Conservation (phyloP, 2,329 filamentous ascomycete genomes). For the Trichoderma gracile region DNA sequence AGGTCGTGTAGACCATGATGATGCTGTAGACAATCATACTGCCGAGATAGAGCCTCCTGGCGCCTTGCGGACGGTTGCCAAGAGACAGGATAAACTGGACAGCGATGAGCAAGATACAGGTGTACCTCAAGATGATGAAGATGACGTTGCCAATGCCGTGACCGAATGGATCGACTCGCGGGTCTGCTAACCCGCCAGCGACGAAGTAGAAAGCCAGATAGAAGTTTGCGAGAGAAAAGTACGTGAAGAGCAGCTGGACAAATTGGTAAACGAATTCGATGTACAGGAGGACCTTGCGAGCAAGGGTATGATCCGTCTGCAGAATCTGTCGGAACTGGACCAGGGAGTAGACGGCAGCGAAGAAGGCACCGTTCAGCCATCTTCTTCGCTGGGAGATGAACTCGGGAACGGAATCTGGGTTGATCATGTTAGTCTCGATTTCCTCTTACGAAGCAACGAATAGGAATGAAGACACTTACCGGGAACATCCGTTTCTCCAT, state of each 20-base stretch:
- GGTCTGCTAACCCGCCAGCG: conserved; percentile 81
- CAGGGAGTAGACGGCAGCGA: conserved; percentile 95
- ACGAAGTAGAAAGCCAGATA: conserved; percentile 99
- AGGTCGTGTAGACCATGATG: conserved; percentile 95
- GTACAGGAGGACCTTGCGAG: conserved; percentile 87
- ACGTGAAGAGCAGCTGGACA: conserved; percentile 90
- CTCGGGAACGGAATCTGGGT: conserved; percentile 80
- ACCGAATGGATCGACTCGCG: conserved; percentile 83
- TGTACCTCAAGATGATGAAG: conserved; percentile 83
- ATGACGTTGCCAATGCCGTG: conserved; percentile 81
- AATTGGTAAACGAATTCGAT: conserved; percentile 96
- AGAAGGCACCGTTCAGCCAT: conserved; percentile 99
- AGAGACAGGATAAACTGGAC: conserved; percentile 96
- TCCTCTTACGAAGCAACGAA: no score
- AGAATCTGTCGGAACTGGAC: conserved; percentile 94
- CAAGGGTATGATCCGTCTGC: conserved; percentile 85
- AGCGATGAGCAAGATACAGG: conserved; percentile 81
- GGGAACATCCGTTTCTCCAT: conserved; percentile 96
- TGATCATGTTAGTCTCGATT: conserved; percentile 33
- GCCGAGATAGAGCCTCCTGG: conserved; percentile 83
- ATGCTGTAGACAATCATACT: conserved; percentile 88
- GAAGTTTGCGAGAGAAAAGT: conserved; percentile 97
- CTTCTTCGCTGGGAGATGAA: conserved; percentile 95
- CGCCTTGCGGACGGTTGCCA: conserved; percentile 93
- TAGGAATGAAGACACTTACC: conserved; percentile 63